Base-by-base conservation (phyloP, 2,329 filamentous ascomycete genomes). In the Fusarium temperatum region DNA sequence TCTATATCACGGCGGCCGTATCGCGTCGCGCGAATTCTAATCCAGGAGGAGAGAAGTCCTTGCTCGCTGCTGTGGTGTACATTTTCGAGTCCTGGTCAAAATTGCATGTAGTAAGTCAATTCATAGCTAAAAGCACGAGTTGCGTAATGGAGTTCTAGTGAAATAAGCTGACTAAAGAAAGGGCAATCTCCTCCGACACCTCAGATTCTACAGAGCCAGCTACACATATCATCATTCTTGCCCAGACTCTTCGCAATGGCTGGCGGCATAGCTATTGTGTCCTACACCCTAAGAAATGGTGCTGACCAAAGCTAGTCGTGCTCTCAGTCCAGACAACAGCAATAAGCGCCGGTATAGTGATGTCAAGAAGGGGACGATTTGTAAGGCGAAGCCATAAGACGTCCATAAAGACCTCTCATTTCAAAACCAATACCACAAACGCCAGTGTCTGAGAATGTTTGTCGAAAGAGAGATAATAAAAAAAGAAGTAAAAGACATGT, bases 141-240 rank as follows among this genome's bases (percentile, higher is more conserved):
- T 70, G 53, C 35, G 51, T 61, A 75, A 61, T 78, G 41, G 54
- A 72, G 69, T 76, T 68, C 55, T 68, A 74, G 63, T 65, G 62
- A 68, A 75, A 50, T 41, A 71, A 76, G 72, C 62, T 66, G 53
- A 77, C 73, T 68, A 63, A 69, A 73, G 50, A 75, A 78, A 75
- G 74, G 73, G 36, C 58, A 54, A 69, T 68, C 66, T 72, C 70
- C 53, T 69, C 68, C 61, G 66, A 72, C 72, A 78, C 68, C 78
- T 74, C 39, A 44, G 59, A 63, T 69, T 79, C 70, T 79, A 79
- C 71, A 77, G 69, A 67, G 60, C 67, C 59, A 69, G 71, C 68
- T 65, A 63, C 72, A 71, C 65, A 73, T 72, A 75, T 70, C 72
- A 64, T 60, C 47, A 72, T 47, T 63, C 56, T 59, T 63, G 50